These are phyloP conservation scores for Trichocladium uniseriatum DNA, from an alignment of 495 filamentous ascomycete genomes.

Conservation along the genomic window DNA sequence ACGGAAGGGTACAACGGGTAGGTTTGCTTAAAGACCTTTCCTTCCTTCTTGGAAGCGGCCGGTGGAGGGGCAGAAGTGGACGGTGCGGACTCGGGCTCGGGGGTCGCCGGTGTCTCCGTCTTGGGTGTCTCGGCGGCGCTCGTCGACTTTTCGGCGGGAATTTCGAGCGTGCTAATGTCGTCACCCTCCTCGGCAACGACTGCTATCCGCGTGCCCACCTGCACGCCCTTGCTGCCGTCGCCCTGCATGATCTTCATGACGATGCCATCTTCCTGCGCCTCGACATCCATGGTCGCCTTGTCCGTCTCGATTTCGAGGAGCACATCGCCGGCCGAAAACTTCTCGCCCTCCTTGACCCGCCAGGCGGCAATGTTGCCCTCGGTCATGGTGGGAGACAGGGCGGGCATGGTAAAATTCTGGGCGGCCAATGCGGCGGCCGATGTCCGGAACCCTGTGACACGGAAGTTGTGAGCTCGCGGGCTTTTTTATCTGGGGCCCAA, in stretches of 20 bases:
- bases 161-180: slow-evolving; percentile 56
- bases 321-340: slow-evolving; percentile 68
- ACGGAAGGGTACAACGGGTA: slow-evolving; percentile 86
- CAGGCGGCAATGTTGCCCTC: slow-evolving; percentile 72
- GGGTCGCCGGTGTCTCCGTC: slow-evolving; percentile 18
- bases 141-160: slow-evolving; percentile 49
- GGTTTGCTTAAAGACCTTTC: slow-evolving; percentile 53
- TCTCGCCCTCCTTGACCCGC: slow-evolving; percentile 71
- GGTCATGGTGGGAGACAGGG: slow-evolving; percentile 81
- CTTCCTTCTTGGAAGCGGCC: slow-evolving; percentile 27
- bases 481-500: slow-evolving; percentile 1
- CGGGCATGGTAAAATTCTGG: slow-evolving; percentile 76
- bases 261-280: slow-evolving; percentile 73
- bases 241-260: slow-evolving; percentile 67
- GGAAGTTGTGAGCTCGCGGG: not conserved
- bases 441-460: slow-evolving; percentile 49
- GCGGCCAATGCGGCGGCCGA: slow-evolving; percentile 52
- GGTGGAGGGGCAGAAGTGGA: slow-evolving; percentile 21
- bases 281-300: slow-evolving; percentile 86
- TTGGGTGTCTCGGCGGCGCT: slow-evolving; percentile 14
- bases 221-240: slow-evolving; percentile 59
- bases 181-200: slow-evolving; percentile 69
- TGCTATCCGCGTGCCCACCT: slow-evolving; percentile 66
- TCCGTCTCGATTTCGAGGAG: slow-evolving; percentile 81
- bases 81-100: slow-evolving; percentile 22